Evolutionary conservation across 1,139 yeast genomes (phyloP).

Genomic region (Saccharomycopsis hybrid): DNA sequence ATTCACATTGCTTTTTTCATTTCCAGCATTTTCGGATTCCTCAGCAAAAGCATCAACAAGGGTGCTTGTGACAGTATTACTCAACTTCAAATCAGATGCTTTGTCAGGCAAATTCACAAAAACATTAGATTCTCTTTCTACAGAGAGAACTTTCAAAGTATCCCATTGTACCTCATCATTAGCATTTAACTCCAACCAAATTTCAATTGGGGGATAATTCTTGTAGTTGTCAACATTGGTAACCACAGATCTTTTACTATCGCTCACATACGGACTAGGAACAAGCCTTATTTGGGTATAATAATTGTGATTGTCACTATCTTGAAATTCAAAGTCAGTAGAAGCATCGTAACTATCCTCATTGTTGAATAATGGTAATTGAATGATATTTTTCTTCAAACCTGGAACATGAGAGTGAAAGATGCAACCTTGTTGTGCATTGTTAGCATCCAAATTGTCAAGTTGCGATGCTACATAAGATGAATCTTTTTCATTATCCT

Average conservation of each 20-base stretch:
- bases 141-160: constrained; percentile 39
- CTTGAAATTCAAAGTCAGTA: not conserved
- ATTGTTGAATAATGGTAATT: constrained; percentile 11
- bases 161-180: constrained; percentile 36
- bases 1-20: constrained; percentile 28
- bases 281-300: constrained; percentile 42
- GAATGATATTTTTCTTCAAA: constrained; percentile 28
- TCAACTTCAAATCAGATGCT: constrained; percentile 41
- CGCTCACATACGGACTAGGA: constrained; percentile 34
- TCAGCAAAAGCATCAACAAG: constrained; percentile 19
- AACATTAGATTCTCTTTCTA: constrained; percentile 41
- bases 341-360: constrained; percentile 23
- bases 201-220: constrained; percentile 46
- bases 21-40: constrained; percentile 20
- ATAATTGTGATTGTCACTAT: constrained; percentile 30
- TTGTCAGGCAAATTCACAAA: constrained; percentile 37
- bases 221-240: constrained; percentile 22
- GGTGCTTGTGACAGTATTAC: constrained; percentile 37
- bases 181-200: constrained; percentile 44
- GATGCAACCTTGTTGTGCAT: too few relatives aligned
- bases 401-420: constrained; percentile 35
- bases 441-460: too few relatives aligned
- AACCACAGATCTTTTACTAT: too few relatives aligned
- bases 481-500: too few relatives aligned
- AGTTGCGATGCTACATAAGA: too few relatives aligned